Conservation (phyloP, 139 green algal species). For the Tetradesmus lagerheimii region DNA sequence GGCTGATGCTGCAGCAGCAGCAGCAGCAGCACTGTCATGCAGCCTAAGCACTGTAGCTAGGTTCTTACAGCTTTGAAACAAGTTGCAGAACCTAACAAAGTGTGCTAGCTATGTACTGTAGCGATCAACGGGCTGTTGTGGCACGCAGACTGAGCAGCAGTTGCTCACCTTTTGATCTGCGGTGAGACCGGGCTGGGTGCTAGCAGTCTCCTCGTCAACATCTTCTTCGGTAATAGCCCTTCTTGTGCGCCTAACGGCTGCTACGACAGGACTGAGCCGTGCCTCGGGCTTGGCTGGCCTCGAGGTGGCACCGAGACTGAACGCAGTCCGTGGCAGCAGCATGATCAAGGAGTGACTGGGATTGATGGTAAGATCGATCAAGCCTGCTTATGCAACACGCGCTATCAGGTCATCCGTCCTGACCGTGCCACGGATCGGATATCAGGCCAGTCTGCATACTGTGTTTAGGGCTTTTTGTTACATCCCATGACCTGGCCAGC, state of each 20-base stretch:
- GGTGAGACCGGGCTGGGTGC: not conserved
- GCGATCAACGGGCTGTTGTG: not conserved
- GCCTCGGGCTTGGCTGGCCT: not conserved
- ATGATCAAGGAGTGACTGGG: not conserved
- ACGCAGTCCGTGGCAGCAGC: not conserved
- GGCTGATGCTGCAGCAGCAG: not conserved
- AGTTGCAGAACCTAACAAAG: not conserved
- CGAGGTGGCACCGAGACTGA: not conserved
- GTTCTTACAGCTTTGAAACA: too few species aligned
- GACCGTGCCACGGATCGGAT: not conserved
- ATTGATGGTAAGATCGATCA: not conserved
- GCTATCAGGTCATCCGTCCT: not conserved
- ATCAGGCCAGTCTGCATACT: not conserved
- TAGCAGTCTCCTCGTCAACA: not conserved
- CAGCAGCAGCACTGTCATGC: not conserved
- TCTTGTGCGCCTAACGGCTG: not conserved
- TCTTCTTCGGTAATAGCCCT: not conserved
- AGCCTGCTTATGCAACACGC: too few species aligned
- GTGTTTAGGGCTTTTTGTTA: not conserved
- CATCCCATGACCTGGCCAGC: not conserved
- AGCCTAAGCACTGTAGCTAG: too few species aligned
- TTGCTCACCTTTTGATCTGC: not conserved
- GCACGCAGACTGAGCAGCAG: not conserved
- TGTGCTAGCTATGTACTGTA: not conserved
- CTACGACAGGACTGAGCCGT: not conserved